Base-by-base conservation (phyloP, 148 eudicot genomes). In the Pharnaceum exiguum region DNA sequence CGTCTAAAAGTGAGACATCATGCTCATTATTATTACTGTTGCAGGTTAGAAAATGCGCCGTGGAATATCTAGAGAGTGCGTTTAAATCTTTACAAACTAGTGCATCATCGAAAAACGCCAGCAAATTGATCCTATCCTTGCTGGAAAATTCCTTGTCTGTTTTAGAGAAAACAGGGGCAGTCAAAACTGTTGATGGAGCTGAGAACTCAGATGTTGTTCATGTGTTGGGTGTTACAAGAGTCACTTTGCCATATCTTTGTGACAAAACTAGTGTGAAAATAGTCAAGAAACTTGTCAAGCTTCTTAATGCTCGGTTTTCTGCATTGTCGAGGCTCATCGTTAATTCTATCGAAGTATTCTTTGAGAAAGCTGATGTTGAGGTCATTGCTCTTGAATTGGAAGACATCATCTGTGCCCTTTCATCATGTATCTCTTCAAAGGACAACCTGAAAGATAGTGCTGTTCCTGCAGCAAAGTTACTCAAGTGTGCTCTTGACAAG, bases 1-100 rank as follows among this genome's bases (percentile, higher is more conserved):
- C n/a, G 57, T 36, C 5, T 44, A 6, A 35, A 42, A 60, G 17
- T 37, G 47, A 38, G 19, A 10, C 7, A 18, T 66, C 9, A 36
- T 53, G 32, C 27, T 26, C 24, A n/a, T 43, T 47, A 43, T 55
- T 57, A 4, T 46, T 35, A 29, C n/a, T 30, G 16, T 59, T 69
- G 32, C 72, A 91, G 98, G 98, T 91, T 30, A 76, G 96, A 60
- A 91, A 76, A 76, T 85, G 90, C 67, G 94, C 96, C 60, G 76
- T 75, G 61, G 77, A 67, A 50, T 85, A 87, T 63, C 51, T 85
- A 30, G 71, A 83, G 78, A 76, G 62, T 57, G 71, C 79, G 36
- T 66, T 83, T 29, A 81, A 87, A 69, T 73, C 69, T 37, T 68
- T 85, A 18, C 50, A 76, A 52, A 79, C 80, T 46, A 40, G 62